Evolutionary conservation across 2,329 filamentous ascomycete genomes (phyloP).

Genomic region (Paecilomyces variotii): DNA sequence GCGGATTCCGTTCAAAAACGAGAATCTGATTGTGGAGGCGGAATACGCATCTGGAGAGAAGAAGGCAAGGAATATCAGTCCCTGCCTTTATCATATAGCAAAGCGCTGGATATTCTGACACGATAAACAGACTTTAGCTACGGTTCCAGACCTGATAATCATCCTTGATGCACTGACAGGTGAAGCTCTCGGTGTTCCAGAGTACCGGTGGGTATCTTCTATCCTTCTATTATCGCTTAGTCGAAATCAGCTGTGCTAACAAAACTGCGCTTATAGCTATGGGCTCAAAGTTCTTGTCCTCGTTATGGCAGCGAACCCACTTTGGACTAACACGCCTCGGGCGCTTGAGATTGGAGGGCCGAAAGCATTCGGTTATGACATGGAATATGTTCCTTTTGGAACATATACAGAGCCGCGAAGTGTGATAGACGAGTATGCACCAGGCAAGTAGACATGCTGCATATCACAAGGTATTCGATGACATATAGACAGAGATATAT

Average conservation of each 20-base stretch:
- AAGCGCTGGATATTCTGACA: not conserved
- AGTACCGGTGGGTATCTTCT: slow-evolving; percentile 36
- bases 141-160: slow-evolving; percentile 51
- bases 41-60: slow-evolving; percentile 5
- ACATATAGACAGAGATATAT: not conserved
- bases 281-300: slow-evolving; percentile 45
- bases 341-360: slow-evolving; percentile 36
- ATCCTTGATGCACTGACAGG: slow-evolving; percentile 51
- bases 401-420: slow-evolving; percentile 5
- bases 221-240: slow-evolving; percentile 31
- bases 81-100: not conserved
- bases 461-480: not conserved
- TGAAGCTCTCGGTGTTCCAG: slow-evolving; percentile 49
- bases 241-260: slow-evolving; percentile 46
- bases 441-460: not conserved
- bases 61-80: not conserved
- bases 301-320: slow-evolving; percentile 41
- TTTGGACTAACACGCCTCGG: slow-evolving; percentile 38
- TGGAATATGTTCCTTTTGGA: slow-evolving; percentile 4
- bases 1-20: slow-evolving; percentile 21
- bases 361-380: slow-evolving; percentile 29
- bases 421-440: slow-evolving; percentile 5
- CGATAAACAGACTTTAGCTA: slow-evolving; percentile 34
- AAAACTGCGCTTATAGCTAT: slow-evolving; percentile 41
- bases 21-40: slow-evolving; percentile 17